Base-by-base conservation (phyloP, 2,329 filamentous ascomycete genomes). In the Nigrospora sphaerica region DNA sequence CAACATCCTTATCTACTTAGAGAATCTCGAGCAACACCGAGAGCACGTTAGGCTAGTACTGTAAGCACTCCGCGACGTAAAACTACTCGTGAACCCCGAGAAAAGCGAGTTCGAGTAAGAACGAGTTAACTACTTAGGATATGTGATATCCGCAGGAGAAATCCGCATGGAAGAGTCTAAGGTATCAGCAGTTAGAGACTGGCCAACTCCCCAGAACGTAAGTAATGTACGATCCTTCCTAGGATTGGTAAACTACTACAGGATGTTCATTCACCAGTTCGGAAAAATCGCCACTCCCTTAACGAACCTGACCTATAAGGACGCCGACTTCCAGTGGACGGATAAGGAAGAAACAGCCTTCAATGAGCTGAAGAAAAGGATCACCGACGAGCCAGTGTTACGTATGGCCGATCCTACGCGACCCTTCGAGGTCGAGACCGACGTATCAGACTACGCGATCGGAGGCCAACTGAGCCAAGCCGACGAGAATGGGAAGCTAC, bases 181-280 rank as follows among this genome's bases (percentile, higher is more conserved):
- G 40, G 53, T 61, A 12, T 44, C 46, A 36, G 47, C 47, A 32
- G 50, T 66, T n/a, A 17, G 11, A 12, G 35, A 60, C 5, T 66
- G 51, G 60, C 7, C 42, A 39, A 34, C 10, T n/a, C 59, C 52
- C 6, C 47, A 6, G 6, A 54, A 14, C 6, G 44, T 58, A 3
- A 52, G 51, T 28, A 52, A 50, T 17, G 53, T 58, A 3, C 51
- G 55, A 48, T 45, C 39, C 2, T 65, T 66, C 47, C 16, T 66
- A n/a, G 56, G 61, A 10, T 63, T 66, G 37, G 50, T 44, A 4
- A 65, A 66, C 39, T 66, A 61, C 47, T 65, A 66, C 47, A 47
- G 57, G 6, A 33, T 49, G 10, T 65, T 28, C 10, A 28, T 28
- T 28, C 7, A 28, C 23, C 10, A 28, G 23, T 28, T 28, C 23